Evolutionary conservation across 371 early-diverging fungal species (phyloP), one percentile per base, ranked within the genome.

Genomic region (Mortierella sp.): DNA sequence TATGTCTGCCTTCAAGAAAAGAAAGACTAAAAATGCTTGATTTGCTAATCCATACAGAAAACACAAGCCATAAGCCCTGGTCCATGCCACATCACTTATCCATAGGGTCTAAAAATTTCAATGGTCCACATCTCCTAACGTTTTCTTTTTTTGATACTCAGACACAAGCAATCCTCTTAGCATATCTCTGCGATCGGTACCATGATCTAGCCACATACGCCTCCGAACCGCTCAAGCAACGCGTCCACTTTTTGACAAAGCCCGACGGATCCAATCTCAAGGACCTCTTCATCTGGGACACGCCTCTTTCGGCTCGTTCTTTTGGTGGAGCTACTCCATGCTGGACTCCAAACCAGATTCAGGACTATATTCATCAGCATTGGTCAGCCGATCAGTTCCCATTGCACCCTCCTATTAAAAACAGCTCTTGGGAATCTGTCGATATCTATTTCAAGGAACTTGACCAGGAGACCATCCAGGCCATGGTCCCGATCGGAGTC

Each of bases 341-440:
- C 31, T 71, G 72, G 73, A 44, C 68, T 11, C 53, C 65, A 7
- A 29, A 13, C 13, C 66, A 76, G 73, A 71, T 81, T 13, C 44
- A 71, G 22, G 50, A 61, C 7, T 77, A 52, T 64, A 48, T 81
- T 31, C 67, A 74, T 0, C 63, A 70, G 10, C 68, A 76, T 48
- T 81, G 81, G 81, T 77, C 74, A 13, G 70, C 81, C 8, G 81
- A 81, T 34, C 81, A 81, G 53, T 55, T 70, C 19, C 81, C 77
- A 2, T 64, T 81, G 58, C 64, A 68, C 16, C 77, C 81, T 13
- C 77, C 81, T 11, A 48, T 61, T 16, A 52, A 43, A 48, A 11
- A 16, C 26, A 34, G 37, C 16, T 73, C 79, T 0, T 80, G 80
- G 80, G 76, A 76, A 29, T 10, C 65, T 2, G 40, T 63, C 10